A percentile compares a stretch with the other conserved stretches of the same genome.
Evolutionary conservation across 2,329 filamentous ascomycete species (phyloP).

Genomic region (Fusarium pseudocircinatum): DNA sequence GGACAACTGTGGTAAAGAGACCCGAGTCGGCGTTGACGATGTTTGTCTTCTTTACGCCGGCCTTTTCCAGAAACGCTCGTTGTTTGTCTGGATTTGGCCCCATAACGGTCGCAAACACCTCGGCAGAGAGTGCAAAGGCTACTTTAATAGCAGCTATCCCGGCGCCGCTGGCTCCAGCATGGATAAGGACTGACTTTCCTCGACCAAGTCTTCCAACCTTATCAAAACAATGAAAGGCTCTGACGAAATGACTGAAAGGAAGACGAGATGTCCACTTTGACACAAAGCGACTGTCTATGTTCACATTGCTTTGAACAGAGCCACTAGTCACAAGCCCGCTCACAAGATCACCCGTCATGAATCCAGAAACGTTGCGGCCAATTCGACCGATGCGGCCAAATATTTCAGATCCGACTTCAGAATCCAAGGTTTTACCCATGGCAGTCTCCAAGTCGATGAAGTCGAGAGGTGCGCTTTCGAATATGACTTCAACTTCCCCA

Average conservation of each 20-base stretch:
- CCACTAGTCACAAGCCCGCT: conserved; percentile 50
- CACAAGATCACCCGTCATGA: conserved; percentile 54
- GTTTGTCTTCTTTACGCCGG: conserved; percentile 47
- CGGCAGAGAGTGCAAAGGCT: conserved; percentile 49
- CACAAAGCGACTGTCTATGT: conserved; percentile 51
- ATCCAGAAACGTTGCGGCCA: conserved; percentile 46
- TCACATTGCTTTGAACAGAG: conserved; percentile 49
- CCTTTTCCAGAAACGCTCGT: conserved; percentile 47
- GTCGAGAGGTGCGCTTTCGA: conserved; percentile 49
- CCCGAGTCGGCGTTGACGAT: conserved; percentile 53
- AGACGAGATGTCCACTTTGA: conserved; percentile 41
- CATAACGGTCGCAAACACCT: conserved; percentile 55
- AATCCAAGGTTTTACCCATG: conserved; percentile 46
- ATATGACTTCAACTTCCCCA: conserved; percentile 54
- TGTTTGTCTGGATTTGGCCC: conserved; percentile 47
- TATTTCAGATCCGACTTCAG: conserved; percentile 54
- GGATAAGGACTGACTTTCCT: conserved; percentile 53
- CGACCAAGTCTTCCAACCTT: conserved; percentile 43
- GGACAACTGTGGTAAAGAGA: conserved; percentile 47
- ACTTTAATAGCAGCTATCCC: conserved; percentile 57
- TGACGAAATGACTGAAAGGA: conserved; percentile 51
- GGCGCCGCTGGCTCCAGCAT: conserved; percentile 54
- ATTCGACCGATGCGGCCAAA: conserved; percentile 49
- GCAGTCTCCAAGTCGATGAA: conserved; percentile 50
- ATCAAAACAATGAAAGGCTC: conserved; percentile 55